These are phyloP conservation scores for Paecilomyces niveus DNA, from an alignment of 2,329 filamentous ascomycete genomes.

Conservation along the genomic window DNA sequence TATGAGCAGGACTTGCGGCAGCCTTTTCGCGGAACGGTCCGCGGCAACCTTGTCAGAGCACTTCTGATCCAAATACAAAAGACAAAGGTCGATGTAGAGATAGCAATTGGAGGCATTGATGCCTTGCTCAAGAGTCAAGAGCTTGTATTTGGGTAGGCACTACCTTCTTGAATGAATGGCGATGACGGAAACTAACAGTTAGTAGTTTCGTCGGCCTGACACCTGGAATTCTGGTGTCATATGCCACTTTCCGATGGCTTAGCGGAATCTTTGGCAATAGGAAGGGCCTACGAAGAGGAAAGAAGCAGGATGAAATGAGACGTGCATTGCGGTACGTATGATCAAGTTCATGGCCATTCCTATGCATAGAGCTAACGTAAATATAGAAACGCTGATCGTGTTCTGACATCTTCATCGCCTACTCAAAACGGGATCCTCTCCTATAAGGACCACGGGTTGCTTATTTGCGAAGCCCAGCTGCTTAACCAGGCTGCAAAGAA, in stretches of 20 bases:
- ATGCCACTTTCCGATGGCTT: slow-evolving; percentile 67
- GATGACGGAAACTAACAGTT: slow-evolving; percentile 7
- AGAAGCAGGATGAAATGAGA: slow-evolving; percentile 62
- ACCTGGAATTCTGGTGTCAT: slow-evolving; percentile 80
- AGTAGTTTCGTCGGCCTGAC: slow-evolving; percentile 82
- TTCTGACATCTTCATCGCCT: slow-evolving; percentile 61
- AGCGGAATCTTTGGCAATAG: slow-evolving; percentile 62
- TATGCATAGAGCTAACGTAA: background rate
- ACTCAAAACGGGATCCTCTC: slow-evolving; percentile 68
- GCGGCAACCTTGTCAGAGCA: slow-evolving; percentile 80
- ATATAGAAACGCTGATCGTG: slow-evolving; percentile 70
- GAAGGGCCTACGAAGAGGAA: slow-evolving; percentile 58
- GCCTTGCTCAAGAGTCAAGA: slow-evolving; percentile 92
- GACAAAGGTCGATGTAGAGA: slow-evolving; percentile 95
- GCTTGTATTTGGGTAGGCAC: slow-evolving; percentile 67
- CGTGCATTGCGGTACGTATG: slow-evolving; percentile 60
- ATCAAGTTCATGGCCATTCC: background rate
- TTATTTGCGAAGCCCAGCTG: slow-evolving; percentile 84
- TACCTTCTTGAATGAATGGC: background rate
- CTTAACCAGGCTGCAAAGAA: slow-evolving; percentile 61
- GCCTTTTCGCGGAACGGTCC: slow-evolving; percentile 74
- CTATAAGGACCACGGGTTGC: slow-evolving; percentile 85
- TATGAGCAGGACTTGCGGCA: slow-evolving; percentile 83
- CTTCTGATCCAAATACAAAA: slow-evolving; percentile 96
- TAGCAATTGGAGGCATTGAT: slow-evolving; percentile 94